Evolutionary conservation across 805 yeast species (phyloP).

Genomic region (Ogataea haglerorum): DNA sequence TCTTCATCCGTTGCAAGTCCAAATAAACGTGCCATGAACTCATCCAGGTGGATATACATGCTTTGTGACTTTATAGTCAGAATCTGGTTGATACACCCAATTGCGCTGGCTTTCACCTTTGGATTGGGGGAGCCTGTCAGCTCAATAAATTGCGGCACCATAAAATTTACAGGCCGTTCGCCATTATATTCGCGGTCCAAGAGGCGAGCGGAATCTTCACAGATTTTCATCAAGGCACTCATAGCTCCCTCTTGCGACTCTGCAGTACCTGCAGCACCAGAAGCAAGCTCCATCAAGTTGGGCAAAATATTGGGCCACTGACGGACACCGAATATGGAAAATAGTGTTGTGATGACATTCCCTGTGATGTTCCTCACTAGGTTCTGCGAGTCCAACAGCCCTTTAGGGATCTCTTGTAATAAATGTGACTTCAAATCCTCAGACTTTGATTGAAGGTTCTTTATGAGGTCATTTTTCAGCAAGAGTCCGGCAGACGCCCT

Average conservation of each 20-base stretch:
- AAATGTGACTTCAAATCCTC: constrained; percentile 33
- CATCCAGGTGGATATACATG: constrained; percentile 61
- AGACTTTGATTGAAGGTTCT: constrained; percentile 31
- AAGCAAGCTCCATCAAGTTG: constrained; percentile 60
- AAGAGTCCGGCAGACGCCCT: constrained; percentile 88
- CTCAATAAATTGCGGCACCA: constrained; percentile 63
- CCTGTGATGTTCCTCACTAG: constrained; percentile 86
- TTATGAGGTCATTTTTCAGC: constrained; percentile 71
- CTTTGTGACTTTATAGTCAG: constrained; percentile 67
- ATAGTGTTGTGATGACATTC: constrained; percentile 79
- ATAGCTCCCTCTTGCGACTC: constrained; percentile 69
- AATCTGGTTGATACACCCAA: constrained; percentile 74
- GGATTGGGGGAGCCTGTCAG: constrained; percentile 42
- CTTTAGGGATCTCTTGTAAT: constrained; percentile 36
- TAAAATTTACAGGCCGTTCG: constrained; percentile 60
- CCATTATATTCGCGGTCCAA: constrained; percentile 67
- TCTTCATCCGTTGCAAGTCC: constrained; percentile 60
- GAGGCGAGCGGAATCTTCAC: constrained; percentile 76
- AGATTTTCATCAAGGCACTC: constrained; percentile 77
- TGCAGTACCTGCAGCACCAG: constrained; percentile 40
- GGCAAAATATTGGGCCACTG: constrained; percentile 77
- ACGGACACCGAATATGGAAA: constrained; percentile 59
- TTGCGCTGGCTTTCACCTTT: constrained; percentile 55
- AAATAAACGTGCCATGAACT: constrained; percentile 62
- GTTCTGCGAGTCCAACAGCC: constrained; percentile 51